A percentile compares a stretch with the other conserved stretches of the same genome.
Evolutionary conservation across 805 yeast genomes (phyloP).

Genomic region (Saturnispora silvae): DNA sequence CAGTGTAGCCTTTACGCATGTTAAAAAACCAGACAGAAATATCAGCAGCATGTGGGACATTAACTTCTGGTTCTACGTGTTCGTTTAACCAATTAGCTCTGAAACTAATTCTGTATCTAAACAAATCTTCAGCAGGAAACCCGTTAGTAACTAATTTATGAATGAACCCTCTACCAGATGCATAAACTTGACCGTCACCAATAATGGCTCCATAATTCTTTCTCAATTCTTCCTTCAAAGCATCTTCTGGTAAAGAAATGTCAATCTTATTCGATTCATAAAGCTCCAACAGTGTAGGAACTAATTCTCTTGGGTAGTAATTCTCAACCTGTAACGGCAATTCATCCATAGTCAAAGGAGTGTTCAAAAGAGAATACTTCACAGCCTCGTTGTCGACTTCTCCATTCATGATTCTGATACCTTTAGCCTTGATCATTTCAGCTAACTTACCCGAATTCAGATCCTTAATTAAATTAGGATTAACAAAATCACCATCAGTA

Average conservation of each 20-base stretch:
- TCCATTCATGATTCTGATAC: slow-evolving; percentile 10
- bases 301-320: slow-evolving; percentile 27
- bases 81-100: slow-evolving; percentile 18
- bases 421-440: slow-evolving; percentile 4
- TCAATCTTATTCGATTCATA: slow-evolving; percentile 14
- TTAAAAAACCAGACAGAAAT: slow-evolving; percentile 27
- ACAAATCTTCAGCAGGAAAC: slow-evolving; percentile 22
- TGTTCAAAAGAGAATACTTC: slow-evolving; percentile 10
- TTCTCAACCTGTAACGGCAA: slow-evolving; percentile 26
- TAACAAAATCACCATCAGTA: slow-evolving; percentile 30
- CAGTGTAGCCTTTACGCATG: slow-evolving; percentile 19
- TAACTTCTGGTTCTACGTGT: slow-evolving; percentile 16
- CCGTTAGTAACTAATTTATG: slow-evolving; percentile 21
- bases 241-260: slow-evolving; percentile 6
- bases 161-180: slow-evolving; percentile 29
- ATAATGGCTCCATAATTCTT: slow-evolving; percentile 26
- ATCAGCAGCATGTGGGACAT: slow-evolving; percentile 31
- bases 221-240: slow-evolving; percentile 12
- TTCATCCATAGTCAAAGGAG: slow-evolving; percentile 22
- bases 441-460: slow-evolving; percentile 20
- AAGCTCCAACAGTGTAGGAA: slow-evolving; percentile 15
- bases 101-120: slow-evolving; percentile 24
- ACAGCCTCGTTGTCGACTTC: slow-evolving; percentile 12
- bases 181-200: slow-evolving; percentile 31
- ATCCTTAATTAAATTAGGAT: slow-evolving; percentile 24